These are phyloP conservation scores for Plasmodium cynomolgi DNA, from an alignment of 169 alveolate species.

Conservation along the genomic window DNA sequence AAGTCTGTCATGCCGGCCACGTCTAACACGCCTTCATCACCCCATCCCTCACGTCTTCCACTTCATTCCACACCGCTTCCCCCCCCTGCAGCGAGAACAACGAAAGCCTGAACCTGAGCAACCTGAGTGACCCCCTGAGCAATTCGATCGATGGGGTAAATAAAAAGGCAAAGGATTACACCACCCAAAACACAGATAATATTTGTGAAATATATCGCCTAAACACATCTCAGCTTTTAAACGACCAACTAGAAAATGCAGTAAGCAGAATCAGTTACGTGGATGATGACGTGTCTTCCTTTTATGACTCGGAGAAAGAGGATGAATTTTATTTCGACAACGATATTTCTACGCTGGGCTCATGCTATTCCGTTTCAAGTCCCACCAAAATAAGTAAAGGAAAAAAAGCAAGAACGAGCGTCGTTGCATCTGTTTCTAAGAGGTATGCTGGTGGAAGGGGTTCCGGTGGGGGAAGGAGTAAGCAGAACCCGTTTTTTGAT, in stretches of 20 bases:
- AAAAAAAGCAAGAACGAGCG: constrained; percentile 26
- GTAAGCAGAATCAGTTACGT: constrained; percentile 65
- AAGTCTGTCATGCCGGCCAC: background rate
- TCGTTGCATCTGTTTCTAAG: background rate
- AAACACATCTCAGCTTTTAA: constrained; percentile 46
- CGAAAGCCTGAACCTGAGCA: constrained; percentile 34
- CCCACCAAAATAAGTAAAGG: constrained; percentile 13
- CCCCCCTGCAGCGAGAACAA: constrained; percentile 34
- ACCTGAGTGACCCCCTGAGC: constrained; percentile 30
- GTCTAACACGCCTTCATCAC: background rate
- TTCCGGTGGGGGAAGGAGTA: background rate
- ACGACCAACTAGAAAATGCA: constrained; percentile 30
- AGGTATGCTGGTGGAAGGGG: background rate
- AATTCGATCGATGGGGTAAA: background rate
- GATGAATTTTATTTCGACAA: constrained; percentile 63
- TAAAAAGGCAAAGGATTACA: constrained; percentile 25
- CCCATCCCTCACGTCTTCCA: background rate
- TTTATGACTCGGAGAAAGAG: constrained; percentile 64
- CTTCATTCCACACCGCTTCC: background rate
- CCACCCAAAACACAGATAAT: constrained; percentile 5
- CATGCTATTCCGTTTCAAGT: constrained; percentile 36
- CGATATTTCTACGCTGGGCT: constrained; percentile 52
- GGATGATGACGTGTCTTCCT: constrained; percentile 72
- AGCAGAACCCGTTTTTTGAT: background rate
- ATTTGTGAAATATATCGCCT: constrained; percentile 61